These are phyloP conservation scores for Plectosphaerella plurivora DNA, from an alignment of 2,329 filamentous ascomycete genomes.

Conservation along the genomic window DNA sequence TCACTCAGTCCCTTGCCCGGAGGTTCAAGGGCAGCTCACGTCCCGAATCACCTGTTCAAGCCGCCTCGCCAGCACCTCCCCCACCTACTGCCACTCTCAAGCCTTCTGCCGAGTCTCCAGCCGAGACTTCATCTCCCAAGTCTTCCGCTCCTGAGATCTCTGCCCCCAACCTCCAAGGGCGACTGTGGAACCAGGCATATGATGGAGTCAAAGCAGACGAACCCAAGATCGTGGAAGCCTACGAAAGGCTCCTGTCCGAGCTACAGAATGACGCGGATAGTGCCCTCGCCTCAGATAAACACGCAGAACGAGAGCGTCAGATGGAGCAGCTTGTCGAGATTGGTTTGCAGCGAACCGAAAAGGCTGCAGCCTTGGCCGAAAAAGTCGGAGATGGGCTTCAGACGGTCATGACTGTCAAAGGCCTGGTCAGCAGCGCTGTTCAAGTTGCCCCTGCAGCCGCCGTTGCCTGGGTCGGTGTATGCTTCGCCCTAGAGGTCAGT, in stretches of 20 bases:
- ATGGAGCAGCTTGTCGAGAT: constrained; percentile 22
- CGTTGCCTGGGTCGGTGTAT: constrained; percentile 30
- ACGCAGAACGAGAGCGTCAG: constrained; percentile 11
- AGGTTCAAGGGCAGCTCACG: too few species aligned
- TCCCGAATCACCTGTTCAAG: too few species aligned
- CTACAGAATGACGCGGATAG: constrained; percentile 1
- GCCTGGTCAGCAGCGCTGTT: constrained; percentile 19
- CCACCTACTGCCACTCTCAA: too few species aligned
- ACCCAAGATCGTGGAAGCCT: constrained; percentile 10
- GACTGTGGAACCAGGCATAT: constrained; percentile 16
- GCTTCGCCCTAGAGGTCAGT: constrained; percentile 25
- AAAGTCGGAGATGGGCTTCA: constrained; percentile 17
- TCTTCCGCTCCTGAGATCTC: neutral
- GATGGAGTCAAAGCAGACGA: constrained; percentile 10
- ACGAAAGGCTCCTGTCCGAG: constrained; percentile 15
- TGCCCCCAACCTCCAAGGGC: neutral
- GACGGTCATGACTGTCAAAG: constrained; percentile 16
- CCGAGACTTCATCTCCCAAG: neutral
- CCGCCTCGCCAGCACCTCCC: too few species aligned
- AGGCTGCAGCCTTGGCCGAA: constrained; percentile 16
- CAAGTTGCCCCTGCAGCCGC: constrained; percentile 24
- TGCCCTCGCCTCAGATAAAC: neutral
- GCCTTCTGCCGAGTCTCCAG: neutral
- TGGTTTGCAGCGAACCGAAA: constrained; percentile 21
- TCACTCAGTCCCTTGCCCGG: too few species aligned